Conservation (phyloP, 148 eudicot species). For the Rhododendron henanense region DNA sequence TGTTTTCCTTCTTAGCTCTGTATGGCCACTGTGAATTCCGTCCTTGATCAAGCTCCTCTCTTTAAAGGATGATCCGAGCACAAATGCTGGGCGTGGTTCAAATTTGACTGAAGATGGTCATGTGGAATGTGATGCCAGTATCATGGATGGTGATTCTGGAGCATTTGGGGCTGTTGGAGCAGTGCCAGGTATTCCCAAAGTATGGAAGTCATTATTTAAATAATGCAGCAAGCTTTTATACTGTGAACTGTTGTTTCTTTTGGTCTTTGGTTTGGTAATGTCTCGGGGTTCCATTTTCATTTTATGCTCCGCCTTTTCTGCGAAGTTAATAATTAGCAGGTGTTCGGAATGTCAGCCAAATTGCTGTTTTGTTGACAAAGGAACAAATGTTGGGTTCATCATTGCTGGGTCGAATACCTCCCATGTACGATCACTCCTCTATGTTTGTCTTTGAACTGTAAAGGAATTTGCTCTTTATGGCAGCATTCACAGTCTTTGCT, state of each 20-base stretch:
- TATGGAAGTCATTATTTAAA: background rate
- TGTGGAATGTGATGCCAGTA: slow-evolving; percentile 96
- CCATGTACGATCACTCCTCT: slow-evolving; percentile 51
- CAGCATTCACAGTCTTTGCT: slow-evolving; percentile 1
- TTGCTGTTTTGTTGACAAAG: slow-evolving; percentile 71
- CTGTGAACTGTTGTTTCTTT: background rate
- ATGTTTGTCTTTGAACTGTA: background rate
- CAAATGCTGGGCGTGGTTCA: slow-evolving; percentile 95
- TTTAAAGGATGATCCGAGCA: slow-evolving; percentile 80
- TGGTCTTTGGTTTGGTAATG: background rate
- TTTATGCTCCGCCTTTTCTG: slow-evolving; percentile 20
- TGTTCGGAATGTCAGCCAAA: slow-evolving; percentile 72
- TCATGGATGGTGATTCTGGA: slow-evolving; percentile 84
- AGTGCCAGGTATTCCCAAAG: slow-evolving; percentile 64
- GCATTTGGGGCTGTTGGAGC: slow-evolving; percentile 97
- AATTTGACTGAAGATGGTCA: slow-evolving; percentile 95
- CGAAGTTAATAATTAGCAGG: slow-evolving; percentile 58
- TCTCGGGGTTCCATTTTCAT: background rate
- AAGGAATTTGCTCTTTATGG: background rate
- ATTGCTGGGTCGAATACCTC: slow-evolving; percentile 85
- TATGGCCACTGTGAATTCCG: background rate
- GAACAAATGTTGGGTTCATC: slow-evolving; percentile 68
- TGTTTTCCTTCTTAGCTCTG: background rate
- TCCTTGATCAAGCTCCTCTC: slow-evolving; percentile 14
- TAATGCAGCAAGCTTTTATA: background rate